Conservation (phyloP, 495 filamentous ascomycete species). For the Opeltia flavorubescens region DNA sequence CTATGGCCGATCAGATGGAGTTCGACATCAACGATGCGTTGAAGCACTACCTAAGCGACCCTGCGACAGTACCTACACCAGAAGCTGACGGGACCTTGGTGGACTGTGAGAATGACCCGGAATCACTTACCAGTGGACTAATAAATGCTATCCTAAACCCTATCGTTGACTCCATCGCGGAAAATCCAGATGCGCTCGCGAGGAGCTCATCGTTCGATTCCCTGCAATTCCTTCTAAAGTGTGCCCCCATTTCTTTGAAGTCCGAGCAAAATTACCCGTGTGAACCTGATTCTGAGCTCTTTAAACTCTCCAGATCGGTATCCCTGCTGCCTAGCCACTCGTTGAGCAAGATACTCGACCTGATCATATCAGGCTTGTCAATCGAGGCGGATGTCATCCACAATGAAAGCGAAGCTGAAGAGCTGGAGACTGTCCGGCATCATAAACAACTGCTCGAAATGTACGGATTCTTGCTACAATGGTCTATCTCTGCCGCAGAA, state of each 20-base stretch:
- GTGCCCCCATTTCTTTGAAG: conserved; percentile 49
- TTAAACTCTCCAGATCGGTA: conserved; percentile 61
- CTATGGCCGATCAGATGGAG: conserved; percentile 60
- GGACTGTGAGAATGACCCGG: conserved; percentile 85
- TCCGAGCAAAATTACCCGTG: conserved; percentile 24
- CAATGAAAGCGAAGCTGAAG: conserved; percentile 78
- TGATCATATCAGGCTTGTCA: conserved; percentile 87
- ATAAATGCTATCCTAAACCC: conserved; percentile 80
- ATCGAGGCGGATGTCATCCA: conserved; percentile 76
- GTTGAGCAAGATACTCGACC: conserved; percentile 84
- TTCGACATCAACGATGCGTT: conserved; percentile 95
- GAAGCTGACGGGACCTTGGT: conserved; percentile 74
- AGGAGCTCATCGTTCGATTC: conserved; percentile 74
- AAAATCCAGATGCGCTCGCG: conserved; percentile 75
- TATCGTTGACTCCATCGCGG: conserved; percentile 86
- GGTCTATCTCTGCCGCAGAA: conserved; percentile 85
- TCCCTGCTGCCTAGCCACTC: conserved; percentile 63
- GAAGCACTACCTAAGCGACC: conserved; percentile 90
- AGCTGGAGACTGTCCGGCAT: conserved; percentile 69
- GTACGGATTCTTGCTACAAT: conserved; percentile 88
- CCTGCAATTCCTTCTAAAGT: conserved; percentile 93
- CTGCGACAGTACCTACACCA: conserved; percentile 64
- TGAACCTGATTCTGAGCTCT: conserved; percentile 49
- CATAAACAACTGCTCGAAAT: conserved; percentile 89
- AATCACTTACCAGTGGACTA: conserved; percentile 58